These are phyloP conservation scores for Cutaneotrichosporon sp. DNA, from an alignment of 1,284 basidiomycete genomes.

Conservation along the genomic window DNA sequence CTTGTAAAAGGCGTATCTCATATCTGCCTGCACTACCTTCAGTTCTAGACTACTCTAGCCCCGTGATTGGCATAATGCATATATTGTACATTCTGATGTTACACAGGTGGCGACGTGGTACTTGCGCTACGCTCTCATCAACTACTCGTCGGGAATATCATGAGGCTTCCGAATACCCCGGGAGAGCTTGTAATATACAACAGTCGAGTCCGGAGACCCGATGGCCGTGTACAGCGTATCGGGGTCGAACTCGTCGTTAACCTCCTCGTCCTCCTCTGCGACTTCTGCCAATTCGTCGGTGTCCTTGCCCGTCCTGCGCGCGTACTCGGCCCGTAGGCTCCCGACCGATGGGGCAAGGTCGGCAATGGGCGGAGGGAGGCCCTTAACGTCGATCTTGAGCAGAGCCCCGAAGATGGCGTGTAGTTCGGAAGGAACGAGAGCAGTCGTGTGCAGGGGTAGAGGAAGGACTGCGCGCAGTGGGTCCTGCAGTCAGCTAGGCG, in stretches of 20 bases:
- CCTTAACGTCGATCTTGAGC: constrained; percentile 8
- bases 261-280: constrained; percentile 4
- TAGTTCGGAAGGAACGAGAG: constrained; percentile 38
- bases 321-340: constrained; percentile 20
- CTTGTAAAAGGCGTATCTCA: constrained; percentile 1
- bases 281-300: neutral
- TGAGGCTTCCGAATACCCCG: constrained; percentile 49
- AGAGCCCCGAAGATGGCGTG: constrained; percentile 35
- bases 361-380: constrained; percentile 27
- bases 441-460: constrained; percentile 42
- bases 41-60: too few relatives aligned
- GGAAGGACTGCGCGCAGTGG: constrained; percentile 43
- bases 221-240: constrained; percentile 48
- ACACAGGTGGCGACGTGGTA: neutral
- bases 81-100: constrained; percentile 8
- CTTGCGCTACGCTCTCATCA: too few relatives aligned
- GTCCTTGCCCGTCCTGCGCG: neutral
- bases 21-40: too few relatives aligned
- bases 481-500: constrained; percentile 29
- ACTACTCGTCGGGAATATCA: constrained; percentile 49
- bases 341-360: constrained; percentile 27
- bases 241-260: constrained; percentile 25
- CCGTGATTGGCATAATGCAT: constrained; percentile 2
- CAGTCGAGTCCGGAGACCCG: constrained; percentile 43
- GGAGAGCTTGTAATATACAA: constrained; percentile 49